These are phyloP conservation scores for Barnettozyma botsteinii DNA, from an alignment of 805 yeast species.

Conservation along the genomic window DNA sequence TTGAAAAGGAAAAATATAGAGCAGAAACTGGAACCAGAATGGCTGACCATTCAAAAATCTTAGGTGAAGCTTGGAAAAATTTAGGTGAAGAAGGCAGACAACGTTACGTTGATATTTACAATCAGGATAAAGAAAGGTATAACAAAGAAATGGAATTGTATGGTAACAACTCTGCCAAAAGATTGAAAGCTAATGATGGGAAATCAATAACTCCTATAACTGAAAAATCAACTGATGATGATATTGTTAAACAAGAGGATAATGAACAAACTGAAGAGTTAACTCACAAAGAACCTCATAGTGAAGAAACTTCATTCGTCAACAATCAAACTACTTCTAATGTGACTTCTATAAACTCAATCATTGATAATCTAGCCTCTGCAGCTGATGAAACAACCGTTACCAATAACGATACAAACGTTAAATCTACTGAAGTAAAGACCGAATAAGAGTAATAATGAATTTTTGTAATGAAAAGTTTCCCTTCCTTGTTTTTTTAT, in stretches of 20 bases:
- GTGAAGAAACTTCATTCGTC: background rate
- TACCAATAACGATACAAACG: too few species aligned
- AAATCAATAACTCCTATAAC: background rate
- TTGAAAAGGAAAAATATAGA: slow-evolving; percentile 69
- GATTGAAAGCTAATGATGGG: slow-evolving; percentile 4
- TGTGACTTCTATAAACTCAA: background rate
- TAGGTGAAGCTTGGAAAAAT: slow-evolving; percentile 83
- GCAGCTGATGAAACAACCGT: too few species aligned
- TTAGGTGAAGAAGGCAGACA: slow-evolving; percentile 62
- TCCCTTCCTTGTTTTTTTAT: too few species aligned
- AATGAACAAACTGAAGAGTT: slow-evolving; percentile 11
- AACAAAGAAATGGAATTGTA: slow-evolving; percentile 63
- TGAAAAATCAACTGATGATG: too few species aligned
- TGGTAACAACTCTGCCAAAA: slow-evolving; percentile 18
- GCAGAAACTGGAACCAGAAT: slow-evolving; percentile 47
- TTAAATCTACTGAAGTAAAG: too few species aligned
- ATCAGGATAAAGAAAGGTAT: slow-evolving; percentile 73
- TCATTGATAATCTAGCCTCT: background rate
- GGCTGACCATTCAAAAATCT: slow-evolving; percentile 62
- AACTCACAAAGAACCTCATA: slow-evolving; percentile 18
- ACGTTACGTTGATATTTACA: slow-evolving; percentile 70
- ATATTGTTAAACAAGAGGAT: background rate
- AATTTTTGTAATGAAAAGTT: too few species aligned
- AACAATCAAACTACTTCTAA: background rate
- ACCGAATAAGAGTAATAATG: too few species aligned